Base-by-base conservation (phyloP, 1,139 yeast species). In the Pneumocystis wakefieldiae region DNA sequence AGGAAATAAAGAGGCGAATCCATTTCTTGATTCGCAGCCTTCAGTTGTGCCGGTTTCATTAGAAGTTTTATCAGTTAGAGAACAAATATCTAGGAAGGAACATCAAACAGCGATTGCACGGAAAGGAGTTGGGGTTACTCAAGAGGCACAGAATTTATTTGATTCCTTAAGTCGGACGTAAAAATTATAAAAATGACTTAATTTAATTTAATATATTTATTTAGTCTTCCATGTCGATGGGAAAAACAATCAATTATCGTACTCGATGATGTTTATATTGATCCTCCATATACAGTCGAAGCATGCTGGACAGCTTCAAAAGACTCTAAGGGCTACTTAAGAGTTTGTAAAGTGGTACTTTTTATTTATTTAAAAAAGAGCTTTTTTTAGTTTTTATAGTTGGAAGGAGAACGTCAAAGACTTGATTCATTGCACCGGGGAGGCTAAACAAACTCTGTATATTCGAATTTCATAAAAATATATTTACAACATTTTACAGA, bases 211-310 rank as follows among this genome's bases (percentile, higher is more conserved):
- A 14, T 53, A 12, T 48, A 12, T 19, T 17, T 48, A 12, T 19
- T 17, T 29, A 57, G 59, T 57, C 59, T 57, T 37, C 59, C 59
- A 12, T 57, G 59, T 28, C 41, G 42, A 3, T 57, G 59, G 59
- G 42, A 57, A 37, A 39, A 39, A 19, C 41, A 57, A 12, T 37
- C 42, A 12, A 57, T 57, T 29, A 19, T 39, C 3, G 59, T 57
- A 19, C 29, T 57, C 4, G 59, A 57, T 36, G 59, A 57, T 14
- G 29, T 57, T 12, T 37, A 37, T 24, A 39, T 57, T 19, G 59
- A 57, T 57, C 59, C 59, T 24, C 59, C 59, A 5, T 57, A 57
- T 39, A 57, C 59, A 3, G 59, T 39, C 2, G 42, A 57, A 17
- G 59, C 59, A 29, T 48, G 55, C n/a, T 12, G 55, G 32, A 12